Base-by-base conservation (phyloP, 176 grass and related monocot species). In the Phragmites australis region DNA sequence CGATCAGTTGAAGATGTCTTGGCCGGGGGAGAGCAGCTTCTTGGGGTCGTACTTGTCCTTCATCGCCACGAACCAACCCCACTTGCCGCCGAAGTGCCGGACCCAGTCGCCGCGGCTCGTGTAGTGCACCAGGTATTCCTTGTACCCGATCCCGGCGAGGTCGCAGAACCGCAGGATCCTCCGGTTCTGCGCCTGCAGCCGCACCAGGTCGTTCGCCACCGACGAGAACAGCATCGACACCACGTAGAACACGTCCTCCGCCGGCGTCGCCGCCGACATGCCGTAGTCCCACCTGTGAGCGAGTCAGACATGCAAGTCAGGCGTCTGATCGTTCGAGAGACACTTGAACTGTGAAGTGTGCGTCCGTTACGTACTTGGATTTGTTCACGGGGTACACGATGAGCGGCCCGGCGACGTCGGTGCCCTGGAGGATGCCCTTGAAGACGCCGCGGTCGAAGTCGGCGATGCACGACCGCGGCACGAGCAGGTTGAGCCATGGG, bases 31-130 rank as follows among this genome's bases (percentile, higher is more conserved):
- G 10, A 99, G 76, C 59, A 95, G 72, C 50, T 63, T 81, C 75
- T 95, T 93, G 15, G 92, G 92, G 68, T 99, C 92, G 58, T 91
- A 99, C 76, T 87, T 91, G 86, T 82, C 43, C 90, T 99, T 99
- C 83, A 84, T 85, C 44, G 80, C 22, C 4, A 70, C 82, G 74
- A 95, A 93, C 17, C 68, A 68, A 0, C 45, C 41, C 96, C 96
- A 99, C 48, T 91, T 95, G 59, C 0, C 8, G 43, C 84, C 96
- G 51, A 95, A 99, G 56, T 99, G 96, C 14, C 82, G 80, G 79
- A 82, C 23, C 96, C 96, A 99, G 14, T 78, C 90, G 8, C 41
- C 40, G 6, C 25, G 71, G 9, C 2, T 56, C 6, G 74, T 80
- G 62, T 99, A 93, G 3, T 89, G 79, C 30, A 79, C 52, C 79